Evolutionary conservation across 2,329 filamentous ascomycete genomes (phyloP), one percentile per base, ranked within the genome.

Genomic region (Aspergillus candidus): DNA sequence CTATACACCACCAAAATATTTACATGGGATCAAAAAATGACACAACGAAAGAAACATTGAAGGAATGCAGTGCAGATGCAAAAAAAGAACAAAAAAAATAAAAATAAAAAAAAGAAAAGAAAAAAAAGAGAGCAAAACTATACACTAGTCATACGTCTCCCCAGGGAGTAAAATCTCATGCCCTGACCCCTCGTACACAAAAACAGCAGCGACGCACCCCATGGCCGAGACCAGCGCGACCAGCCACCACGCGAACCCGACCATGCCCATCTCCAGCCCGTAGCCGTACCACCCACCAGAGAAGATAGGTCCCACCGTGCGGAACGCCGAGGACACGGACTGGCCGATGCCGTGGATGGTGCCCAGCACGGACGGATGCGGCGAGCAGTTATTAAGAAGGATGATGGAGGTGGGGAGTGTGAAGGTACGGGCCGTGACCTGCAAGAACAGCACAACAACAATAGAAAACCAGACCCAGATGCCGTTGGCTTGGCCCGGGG

Each of bases 361-460:
- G 4, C 75, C 78, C 11, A 81, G 66, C 1, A 81, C 76, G n/a
- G 68, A 72, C 0, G 77, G 77, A 48, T 80, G 75, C 1, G 80
- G 79, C 32, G 73, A 76, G 46, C 73, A 75, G 53, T 82, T 81
- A 52, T 82, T 82, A 35, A 81, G 63, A 41, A 79, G 61, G 14
- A 83, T 81, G 1, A 78, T 75, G 0, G 74, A 75, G 2, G 74
- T 76, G 0, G 80, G 80, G 0, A 83, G 60, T 0, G 78, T 78
- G 58, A 89, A 87, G 0, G 86, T 90, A 22, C 85, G 75, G 0
- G 82, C 85, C 2, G 80, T 73, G 31, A 88, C 84, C 58, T 89
- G 84, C 18, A 88, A 65, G 41, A 83, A 72, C 11, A 86, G 72
- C 3, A 86, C 80, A 6, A 79, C 59, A 5, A 76, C 71, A 18